Base-by-base conservation (phyloP, 192 early-diverging fungal genomes). In the Haplosporangium gracile region DNA sequence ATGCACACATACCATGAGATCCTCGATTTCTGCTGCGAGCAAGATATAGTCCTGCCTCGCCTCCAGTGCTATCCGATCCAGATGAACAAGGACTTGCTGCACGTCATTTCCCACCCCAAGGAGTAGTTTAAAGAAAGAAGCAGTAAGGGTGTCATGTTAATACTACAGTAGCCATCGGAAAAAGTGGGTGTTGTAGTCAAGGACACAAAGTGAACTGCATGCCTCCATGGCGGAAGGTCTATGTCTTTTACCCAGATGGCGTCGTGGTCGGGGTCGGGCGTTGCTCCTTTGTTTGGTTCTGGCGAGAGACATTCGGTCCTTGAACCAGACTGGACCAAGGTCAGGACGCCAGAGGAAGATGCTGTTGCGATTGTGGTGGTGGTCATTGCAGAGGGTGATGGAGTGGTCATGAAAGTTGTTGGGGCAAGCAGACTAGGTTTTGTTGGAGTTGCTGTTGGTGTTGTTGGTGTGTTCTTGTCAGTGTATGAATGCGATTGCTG, bases 21-120 rank as follows among this genome's bases (percentile, higher is more conserved):
- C 91, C 79, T 90, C 88, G 55, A 92, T 89, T 72, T 90, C 88
- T 7, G 91, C 91, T 26, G 87, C 75, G 29, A 92, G 73, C 34
- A 88, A 40, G 10, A 63, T 72, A 38, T 89, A 88, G 29, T 88
- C 88, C 65, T 79, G 68, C 63, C 69, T 57, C 49, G 83, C 89
- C 4, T 88, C 76, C 32, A 71, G 26, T 9, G 90, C 89, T 36
- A 87, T 74, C 24, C 80, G 82, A 69, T 90, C 87, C 29, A 92
- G 63, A 78, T 89, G 82, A 38, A 81, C 68, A n/a, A 92, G 71
- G 9, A 92, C 89, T 82, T 78, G 76, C 91, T 92, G 60, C 47
- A 74, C 42, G 20, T 38, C 36, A 2, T 69, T 18, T 69, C 5
- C 29, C 18, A 15, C 16, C 34, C 18, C 32, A 36, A 26, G 7